These are phyloP conservation scores for Nitzschia sp. DNA, from an alignment of 108 stramenopile species.

Conservation along the genomic window DNA sequence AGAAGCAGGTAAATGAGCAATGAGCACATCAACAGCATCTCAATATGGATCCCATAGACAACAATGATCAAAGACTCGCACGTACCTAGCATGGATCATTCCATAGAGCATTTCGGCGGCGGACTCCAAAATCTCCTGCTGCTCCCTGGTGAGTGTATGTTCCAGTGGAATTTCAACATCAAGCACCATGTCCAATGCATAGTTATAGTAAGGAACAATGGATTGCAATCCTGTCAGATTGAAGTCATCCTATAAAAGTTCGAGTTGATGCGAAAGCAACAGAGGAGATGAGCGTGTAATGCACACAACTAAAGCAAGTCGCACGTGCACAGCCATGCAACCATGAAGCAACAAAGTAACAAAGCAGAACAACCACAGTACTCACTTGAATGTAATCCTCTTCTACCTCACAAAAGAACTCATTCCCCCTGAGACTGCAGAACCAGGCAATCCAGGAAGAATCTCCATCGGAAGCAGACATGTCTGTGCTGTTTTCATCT, in stretches of 20 bases:
- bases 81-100: conserved; percentile 94
- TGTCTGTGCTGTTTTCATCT: conserved; percentile 82
- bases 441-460: conserved; percentile 99
- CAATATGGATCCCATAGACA: not conserved
- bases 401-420: conserved; percentile 97
- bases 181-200: conserved; percentile 98
- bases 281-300: not conserved
- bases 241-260: conserved; percentile 92
- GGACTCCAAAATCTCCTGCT: conserved; percentile 98
- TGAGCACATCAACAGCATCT: not conserved
- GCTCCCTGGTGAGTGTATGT: conserved; percentile 88
- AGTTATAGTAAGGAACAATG: conserved; percentile 97
- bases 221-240: conserved; percentile 94
- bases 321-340: not conserved
- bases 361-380: conserved; percentile 3
- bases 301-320: not conserved
- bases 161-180: conserved; percentile 96
- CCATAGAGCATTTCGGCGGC: conserved; percentile 99
- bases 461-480: conserved; percentile 89
- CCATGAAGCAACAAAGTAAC: not conserved
- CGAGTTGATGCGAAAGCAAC: not conserved
- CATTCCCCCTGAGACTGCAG: conserved; percentile 94
- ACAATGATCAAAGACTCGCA: not conserved
- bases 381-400: conserved; percentile 96
- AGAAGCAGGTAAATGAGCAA: not conserved